Conservation (phyloP, 148 eudicot species). For the Cornus kousa region DNA sequence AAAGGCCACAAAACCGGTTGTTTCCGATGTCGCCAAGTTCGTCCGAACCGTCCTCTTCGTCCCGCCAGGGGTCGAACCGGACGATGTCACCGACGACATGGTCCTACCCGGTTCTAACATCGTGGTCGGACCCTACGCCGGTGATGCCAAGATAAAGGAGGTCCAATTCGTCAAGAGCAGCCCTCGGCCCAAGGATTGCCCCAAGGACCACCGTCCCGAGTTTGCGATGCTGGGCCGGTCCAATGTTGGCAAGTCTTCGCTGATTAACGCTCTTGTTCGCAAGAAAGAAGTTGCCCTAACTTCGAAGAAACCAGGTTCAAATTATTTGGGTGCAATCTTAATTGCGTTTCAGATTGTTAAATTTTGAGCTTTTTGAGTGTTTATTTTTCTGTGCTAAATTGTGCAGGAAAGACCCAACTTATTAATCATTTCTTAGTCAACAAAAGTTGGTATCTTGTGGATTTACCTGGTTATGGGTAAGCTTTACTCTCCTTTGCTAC, state of each 20-base stretch:
- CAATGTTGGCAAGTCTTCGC: slow-evolving; percentile 91
- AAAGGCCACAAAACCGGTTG: slow-evolving; percentile 19
- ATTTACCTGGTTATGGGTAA: slow-evolving; percentile 98
- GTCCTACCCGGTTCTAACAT: slow-evolving; percentile 79
- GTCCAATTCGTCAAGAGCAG: slow-evolving; percentile 82
- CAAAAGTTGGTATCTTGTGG: slow-evolving; percentile 89
- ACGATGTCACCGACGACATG: slow-evolving; percentile 61
- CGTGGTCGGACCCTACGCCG: slow-evolving; percentile 76
- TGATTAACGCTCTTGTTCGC: slow-evolving; percentile 67
- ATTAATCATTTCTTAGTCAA: slow-evolving; percentile 94
- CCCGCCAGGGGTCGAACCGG: slow-evolving; percentile 76
- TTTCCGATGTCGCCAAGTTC: slow-evolving; percentile 34
- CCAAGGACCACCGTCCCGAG: slow-evolving; percentile 68
- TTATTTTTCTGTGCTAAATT: neutral
- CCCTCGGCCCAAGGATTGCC: slow-evolving; percentile 67
- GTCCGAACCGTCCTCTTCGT: slow-evolving; percentile 51
- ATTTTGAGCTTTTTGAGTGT: neutral
- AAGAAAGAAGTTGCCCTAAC: slow-evolving; percentile 89
- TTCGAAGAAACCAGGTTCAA: slow-evolving; percentile 81
- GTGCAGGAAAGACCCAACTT: slow-evolving; percentile 92
- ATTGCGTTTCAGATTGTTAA: slow-evolving; percentile 13
- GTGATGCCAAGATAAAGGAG: slow-evolving; percentile 79
- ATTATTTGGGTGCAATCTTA: neutral
- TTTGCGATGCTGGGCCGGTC: slow-evolving; percentile 92
- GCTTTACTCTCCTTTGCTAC: slow-evolving; percentile 10